Evolutionary conservation across 2,329 filamentous ascomycete genomes (phyloP).

Genomic region (Waltergamsia citrina): DNA sequence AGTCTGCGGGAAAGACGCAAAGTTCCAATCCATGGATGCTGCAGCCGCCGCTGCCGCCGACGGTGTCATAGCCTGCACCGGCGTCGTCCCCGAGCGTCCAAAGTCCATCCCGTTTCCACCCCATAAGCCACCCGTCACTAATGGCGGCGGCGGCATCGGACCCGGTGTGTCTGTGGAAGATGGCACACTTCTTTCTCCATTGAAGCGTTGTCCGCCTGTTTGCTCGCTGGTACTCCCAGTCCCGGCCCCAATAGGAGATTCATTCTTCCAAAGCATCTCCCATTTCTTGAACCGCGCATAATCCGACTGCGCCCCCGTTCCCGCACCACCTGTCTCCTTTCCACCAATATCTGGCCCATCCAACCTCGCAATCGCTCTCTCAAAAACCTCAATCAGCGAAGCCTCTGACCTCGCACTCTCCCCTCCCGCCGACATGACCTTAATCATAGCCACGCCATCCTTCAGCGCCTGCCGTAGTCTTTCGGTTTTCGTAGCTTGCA

Average conservation of each 20-base stretch:
- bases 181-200: background rate
- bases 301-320: background rate
- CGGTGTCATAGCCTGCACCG: conserved; percentile 13
- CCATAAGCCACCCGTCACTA: background rate
- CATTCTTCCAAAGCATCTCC: conserved; percentile 6
- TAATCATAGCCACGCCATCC: conserved; percentile 39
- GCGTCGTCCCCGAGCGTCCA: conserved; percentile 9
- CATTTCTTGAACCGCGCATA: conserved; percentile 9
- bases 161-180: background rate
- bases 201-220: background rate
- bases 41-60: conserved; percentile 3
- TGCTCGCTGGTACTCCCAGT: too few species aligned
- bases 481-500: conserved; percentile 18
- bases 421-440: conserved; percentile 41
- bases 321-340: too few species aligned
- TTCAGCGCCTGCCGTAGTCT: conserved; percentile 32
- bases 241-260: background rate
- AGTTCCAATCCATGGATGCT: conserved; percentile 23
- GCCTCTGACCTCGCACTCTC: conserved; percentile 42
- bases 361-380: conserved; percentile 31
- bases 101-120: conserved; percentile 5
- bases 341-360: conserved; percentile 16
- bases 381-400: conserved; percentile 40
- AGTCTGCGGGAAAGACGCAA: conserved; percentile 26
- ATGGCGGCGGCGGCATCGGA: background rate